Percentiles rank a stretch among this genome's conserved stretches.
phyloP scores from a whole-genome alignment of 257 asterid genomes.

The Penstemon barbatus region DNA sequence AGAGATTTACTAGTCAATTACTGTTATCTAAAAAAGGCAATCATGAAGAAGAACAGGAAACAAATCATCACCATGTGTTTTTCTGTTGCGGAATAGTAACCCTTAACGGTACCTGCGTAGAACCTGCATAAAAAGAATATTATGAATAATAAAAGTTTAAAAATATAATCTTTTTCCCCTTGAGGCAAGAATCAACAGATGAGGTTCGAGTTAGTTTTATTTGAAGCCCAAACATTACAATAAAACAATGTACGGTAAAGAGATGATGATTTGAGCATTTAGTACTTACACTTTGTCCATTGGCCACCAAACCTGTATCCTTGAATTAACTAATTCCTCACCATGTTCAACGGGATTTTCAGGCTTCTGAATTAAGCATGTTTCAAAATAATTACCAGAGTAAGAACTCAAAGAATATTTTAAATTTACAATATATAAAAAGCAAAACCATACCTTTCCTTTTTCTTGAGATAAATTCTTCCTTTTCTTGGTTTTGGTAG shows the following conservation, averaged over 20 bases:
- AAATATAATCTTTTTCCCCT: too few species aligned
- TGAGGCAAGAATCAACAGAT: too few species aligned
- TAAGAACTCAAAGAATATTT: slow-evolving; percentile 18
- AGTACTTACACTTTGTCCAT: slow-evolving; percentile 49
- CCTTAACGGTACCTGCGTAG: slow-evolving; percentile 46
- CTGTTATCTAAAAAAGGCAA: too few species aligned
- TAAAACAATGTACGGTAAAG: not conserved
- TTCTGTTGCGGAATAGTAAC: slow-evolving; percentile 47
- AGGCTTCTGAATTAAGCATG: slow-evolving; percentile 35
- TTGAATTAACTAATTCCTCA: slow-evolving; percentile 33
- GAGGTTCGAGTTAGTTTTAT: too few species aligned
- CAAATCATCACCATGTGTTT: slow-evolving; percentile 49
- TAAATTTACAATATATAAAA: slow-evolving; percentile 9
- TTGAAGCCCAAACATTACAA: not conserved
- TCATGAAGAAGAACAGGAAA: slow-evolving; percentile 19
- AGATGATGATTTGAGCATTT: slow-evolving; percentile 12
- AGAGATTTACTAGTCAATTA: too few species aligned
- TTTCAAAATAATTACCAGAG: slow-evolving; percentile 19
- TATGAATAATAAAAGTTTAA: not conserved
- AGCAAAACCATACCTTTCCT: slow-evolving; percentile 42
- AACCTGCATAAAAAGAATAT: slow-evolving; percentile 38
- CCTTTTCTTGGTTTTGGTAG: slow-evolving; percentile 31
- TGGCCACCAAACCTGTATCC: slow-evolving; percentile 65
- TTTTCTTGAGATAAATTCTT: slow-evolving; percentile 28
- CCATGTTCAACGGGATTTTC: slow-evolving; percentile 33